phyloP scores from a whole-genome alignment of 495 filamentous ascomycete genomes.

The Xylaria sp. region DNA sequence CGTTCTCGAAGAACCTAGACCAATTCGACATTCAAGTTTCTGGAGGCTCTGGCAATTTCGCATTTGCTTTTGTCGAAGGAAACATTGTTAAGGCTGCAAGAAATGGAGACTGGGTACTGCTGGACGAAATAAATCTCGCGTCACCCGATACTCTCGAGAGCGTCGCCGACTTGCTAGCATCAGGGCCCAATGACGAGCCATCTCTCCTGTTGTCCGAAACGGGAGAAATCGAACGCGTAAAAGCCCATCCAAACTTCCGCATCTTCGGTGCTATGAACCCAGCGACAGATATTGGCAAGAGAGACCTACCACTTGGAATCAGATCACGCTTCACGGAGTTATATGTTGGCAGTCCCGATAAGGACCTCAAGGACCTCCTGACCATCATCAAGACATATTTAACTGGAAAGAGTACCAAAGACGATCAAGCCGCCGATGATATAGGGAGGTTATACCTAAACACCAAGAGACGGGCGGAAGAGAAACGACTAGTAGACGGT shows the following conservation, averaged over 20 bases:
- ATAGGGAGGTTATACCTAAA: constrained; percentile 86
- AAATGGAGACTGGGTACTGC: constrained; percentile 97
- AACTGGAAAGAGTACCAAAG: constrained; percentile 67
- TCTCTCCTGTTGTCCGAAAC: constrained; percentile 91
- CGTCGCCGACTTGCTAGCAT: constrained; percentile 82
- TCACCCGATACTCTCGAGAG: constrained; percentile 93
- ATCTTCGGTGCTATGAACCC: constrained; percentile 99
- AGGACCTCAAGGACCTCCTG: constrained; percentile 79
- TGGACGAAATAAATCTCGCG: constrained; percentile 97
- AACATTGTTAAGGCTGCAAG: constrained; percentile 90
- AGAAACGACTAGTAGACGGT: constrained; percentile 88
- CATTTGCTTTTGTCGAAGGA: constrained; percentile 94
- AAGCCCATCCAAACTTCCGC: constrained; percentile 90
- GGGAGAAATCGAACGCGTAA: constrained; percentile 85
- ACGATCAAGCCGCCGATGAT: constrained; percentile 72
- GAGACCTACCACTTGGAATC: constrained; percentile 84
- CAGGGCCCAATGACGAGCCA: constrained; percentile 67
- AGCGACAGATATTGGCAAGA: constrained; percentile 95
- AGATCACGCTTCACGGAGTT: constrained; percentile 91
- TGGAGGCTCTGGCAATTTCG: constrained; percentile 80
- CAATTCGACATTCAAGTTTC: constrained; percentile 83
- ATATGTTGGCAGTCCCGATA: constrained; percentile 89
- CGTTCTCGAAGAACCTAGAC: constrained; percentile 76
- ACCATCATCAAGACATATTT: constrained; percentile 88
- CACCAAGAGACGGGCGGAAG: constrained; percentile 79